A percentile compares a stretch with the other conserved stretches of the same genome.
phyloP scores from a whole-genome alignment of 495 filamentous ascomycete species.

The Penicillium fimorum region DNA sequence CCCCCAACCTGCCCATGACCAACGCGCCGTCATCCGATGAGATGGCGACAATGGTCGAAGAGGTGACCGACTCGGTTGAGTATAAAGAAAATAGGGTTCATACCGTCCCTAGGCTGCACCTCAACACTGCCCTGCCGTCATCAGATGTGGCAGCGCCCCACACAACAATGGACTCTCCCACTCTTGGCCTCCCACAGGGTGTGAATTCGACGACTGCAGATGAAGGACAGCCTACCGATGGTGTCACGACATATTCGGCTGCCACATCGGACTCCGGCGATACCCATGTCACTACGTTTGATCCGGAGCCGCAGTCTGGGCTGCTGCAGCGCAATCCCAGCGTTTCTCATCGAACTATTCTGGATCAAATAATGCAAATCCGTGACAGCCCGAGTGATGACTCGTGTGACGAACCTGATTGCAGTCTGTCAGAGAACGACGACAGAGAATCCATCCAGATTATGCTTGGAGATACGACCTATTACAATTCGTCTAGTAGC shows the following conservation, averaged over 20 bases:
- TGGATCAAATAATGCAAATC: constrained; percentile 53
- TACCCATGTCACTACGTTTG: constrained; percentile 65
- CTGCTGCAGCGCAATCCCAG: constrained; percentile 37
- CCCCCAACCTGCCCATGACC: constrained; percentile 30
- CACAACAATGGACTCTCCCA: constrained; percentile 61
- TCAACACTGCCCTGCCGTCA: constrained; percentile 26
- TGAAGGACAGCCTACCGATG: constrained; percentile 30
- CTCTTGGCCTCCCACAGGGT: constrained; percentile 63
- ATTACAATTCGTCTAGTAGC: constrained; percentile 33
- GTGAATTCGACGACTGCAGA: constrained; percentile 36
- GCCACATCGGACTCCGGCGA: constrained; percentile 48
- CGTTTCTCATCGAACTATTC: constrained; percentile 44
- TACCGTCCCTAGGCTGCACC: constrained; percentile 28
- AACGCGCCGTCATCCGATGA: constrained; percentile 19
- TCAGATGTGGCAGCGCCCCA: constrained; percentile 15
- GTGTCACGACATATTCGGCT: constrained; percentile 40
- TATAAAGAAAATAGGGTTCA: constrained; percentile 6
- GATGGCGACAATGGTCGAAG: constrained; percentile 33
- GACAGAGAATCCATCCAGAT: constrained; percentile 62
- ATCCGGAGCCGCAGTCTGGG: constrained; percentile 67
- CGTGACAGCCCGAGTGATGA: constrained; percentile 47
- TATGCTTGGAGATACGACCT: constrained; percentile 51
- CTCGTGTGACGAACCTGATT: constrained; percentile 52
- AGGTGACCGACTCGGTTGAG: constrained; percentile 9
- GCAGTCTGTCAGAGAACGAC: constrained; percentile 51